Evolutionary conservation across 208 protist genomes (phyloP), one percentile per base, ranked within the genome.

Genomic region (Sergeia podlipaevii): DNA sequence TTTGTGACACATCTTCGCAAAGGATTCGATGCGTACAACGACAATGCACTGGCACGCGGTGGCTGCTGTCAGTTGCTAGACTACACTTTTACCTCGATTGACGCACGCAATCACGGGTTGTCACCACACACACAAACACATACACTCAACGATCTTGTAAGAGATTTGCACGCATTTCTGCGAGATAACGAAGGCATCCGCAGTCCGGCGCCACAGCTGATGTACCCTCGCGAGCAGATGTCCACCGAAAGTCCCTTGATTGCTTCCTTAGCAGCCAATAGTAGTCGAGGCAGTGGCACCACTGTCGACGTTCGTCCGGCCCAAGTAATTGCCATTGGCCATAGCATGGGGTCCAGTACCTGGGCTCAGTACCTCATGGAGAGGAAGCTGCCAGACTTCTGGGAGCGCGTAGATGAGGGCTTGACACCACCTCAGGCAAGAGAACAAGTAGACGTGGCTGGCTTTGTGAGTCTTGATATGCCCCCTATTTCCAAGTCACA

Each of bases 261-360:
- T n/a, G 13, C 34, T 38, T 38, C 34, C 34, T n/a, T n/a, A n/a
- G n/a, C n/a, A n/a, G n/a, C n/a, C n/a, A n/a, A n/a, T n/a, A n/a
- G n/a, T n/a, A n/a, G n/a, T n/a, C n/a, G n/a, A n/a, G n/a, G n/a
- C n/a, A n/a, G n/a, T n/a, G n/a, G n/a, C n/a, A 46, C 42, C 15
- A 18, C 10, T 10, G 17, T 10, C 18, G 15, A 46, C 42, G 38
- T 23, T 2, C 20, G 8, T 26, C 17, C 13, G 11, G 41, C 21
- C 27, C 27, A 49, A 47, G 29, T 80, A 17, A 32, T 89, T 4
- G 80, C 69, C 4, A 57, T 89, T 33, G 80, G 80, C 1, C 80
- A 84, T 38, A 82, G 76, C 51, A 89, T 89, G 80, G 80, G 80
- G 15, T 71, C 72, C 24, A 52, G 69, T 28, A 71, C 65, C 34